Evolutionary conservation across 106 monocot species (phyloP).

Genomic region (Acanthochlamys bracteata): DNA sequence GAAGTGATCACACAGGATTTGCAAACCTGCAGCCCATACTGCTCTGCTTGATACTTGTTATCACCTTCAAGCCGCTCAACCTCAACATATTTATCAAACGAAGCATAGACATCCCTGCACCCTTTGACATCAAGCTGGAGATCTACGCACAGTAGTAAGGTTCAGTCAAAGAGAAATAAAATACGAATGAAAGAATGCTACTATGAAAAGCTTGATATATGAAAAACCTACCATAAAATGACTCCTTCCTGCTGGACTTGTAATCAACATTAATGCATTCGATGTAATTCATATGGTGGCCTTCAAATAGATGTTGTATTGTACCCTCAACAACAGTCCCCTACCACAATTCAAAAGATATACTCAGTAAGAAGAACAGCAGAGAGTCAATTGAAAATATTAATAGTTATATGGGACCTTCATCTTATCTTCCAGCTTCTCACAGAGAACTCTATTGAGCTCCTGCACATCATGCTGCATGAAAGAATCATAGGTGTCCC

Average conservation of each 20-base stretch:
- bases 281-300: slow-evolving; percentile 92
- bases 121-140: slow-evolving; percentile 93
- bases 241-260: slow-evolving; percentile 86
- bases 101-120: slow-evolving; percentile 84
- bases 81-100: slow-evolving; percentile 95
- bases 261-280: slow-evolving; percentile 91
- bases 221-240: slow-evolving; percentile 59
- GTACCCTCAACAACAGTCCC: slow-evolving; percentile 93
- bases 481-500: slow-evolving; percentile 92
- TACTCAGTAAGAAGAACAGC: background rate
- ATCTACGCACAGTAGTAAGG: slow-evolving; percentile 20
- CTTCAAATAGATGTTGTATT: slow-evolving; percentile 92
- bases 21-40: slow-evolving; percentile 78
- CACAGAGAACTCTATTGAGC: slow-evolving; percentile 79
- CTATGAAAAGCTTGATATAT: background rate
- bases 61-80: slow-evolving; percentile 88
- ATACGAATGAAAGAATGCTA: background rate
- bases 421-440: slow-evolving; percentile 95
- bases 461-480: slow-evolving; percentile 97
- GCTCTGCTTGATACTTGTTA: slow-evolving; percentile 90
- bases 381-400: background rate
- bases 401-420: slow-evolving; percentile 26
- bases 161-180: background rate
- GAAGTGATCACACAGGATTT: background rate
- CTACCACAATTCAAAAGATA: slow-evolving; percentile 26